Percentiles rank a stretch among this genome's conserved stretches.
These are phyloP conservation scores for Penstemon eatonii DNA, from an alignment of 257 asterid species.

Conservation along the genomic window DNA sequence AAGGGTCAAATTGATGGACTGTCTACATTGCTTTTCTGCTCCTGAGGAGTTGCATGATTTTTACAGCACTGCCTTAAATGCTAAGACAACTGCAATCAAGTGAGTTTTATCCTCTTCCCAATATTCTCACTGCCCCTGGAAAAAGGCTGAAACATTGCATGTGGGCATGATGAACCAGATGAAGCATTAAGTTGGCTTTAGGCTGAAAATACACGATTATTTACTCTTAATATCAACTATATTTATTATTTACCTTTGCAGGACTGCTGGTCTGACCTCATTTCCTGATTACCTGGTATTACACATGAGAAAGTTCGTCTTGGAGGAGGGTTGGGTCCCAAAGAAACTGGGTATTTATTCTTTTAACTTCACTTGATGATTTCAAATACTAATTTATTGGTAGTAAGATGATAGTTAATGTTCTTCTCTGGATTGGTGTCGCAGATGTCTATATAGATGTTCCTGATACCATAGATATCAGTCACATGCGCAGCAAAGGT, in stretches of 20 bases:
- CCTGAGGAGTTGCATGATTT: slow-evolving; percentile 92
- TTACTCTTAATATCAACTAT: background rate
- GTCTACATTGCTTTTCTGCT: slow-evolving; percentile 77
- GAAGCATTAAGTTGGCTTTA: slow-evolving; percentile 1
- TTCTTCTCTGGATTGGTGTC: slow-evolving; percentile 24
- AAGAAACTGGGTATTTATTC: slow-evolving; percentile 72
- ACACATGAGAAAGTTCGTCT: slow-evolving; percentile 92
- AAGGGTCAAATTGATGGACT: slow-evolving; percentile 78
- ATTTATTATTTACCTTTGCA: slow-evolving; percentile 38
- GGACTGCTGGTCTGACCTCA: slow-evolving; percentile 90
- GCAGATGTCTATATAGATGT: slow-evolving; percentile 91
- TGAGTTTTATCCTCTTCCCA: slow-evolving; percentile 34
- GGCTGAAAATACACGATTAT: slow-evolving; percentile 19
- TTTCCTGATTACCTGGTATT: slow-evolving; percentile 92
- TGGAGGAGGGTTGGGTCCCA: slow-evolving; percentile 98
- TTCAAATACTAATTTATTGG: slow-evolving; percentile 10
- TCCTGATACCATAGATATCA: slow-evolving; percentile 86
- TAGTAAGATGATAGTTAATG: slow-evolving; percentile 14
- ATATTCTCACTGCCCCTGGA: background rate
- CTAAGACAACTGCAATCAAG: slow-evolving; percentile 87
- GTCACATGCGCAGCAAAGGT: slow-evolving; percentile 91
- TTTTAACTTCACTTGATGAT: slow-evolving; percentile 22
- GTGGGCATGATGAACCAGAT: slow-evolving; percentile 14
- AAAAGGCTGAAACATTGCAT: slow-evolving; percentile 1
- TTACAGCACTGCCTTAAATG: slow-evolving; percentile 77